These are phyloP conservation scores for Fusarium guadeloupense DNA, from an alignment of 2,329 filamentous ascomycete genomes.

Conservation along the genomic window DNA sequence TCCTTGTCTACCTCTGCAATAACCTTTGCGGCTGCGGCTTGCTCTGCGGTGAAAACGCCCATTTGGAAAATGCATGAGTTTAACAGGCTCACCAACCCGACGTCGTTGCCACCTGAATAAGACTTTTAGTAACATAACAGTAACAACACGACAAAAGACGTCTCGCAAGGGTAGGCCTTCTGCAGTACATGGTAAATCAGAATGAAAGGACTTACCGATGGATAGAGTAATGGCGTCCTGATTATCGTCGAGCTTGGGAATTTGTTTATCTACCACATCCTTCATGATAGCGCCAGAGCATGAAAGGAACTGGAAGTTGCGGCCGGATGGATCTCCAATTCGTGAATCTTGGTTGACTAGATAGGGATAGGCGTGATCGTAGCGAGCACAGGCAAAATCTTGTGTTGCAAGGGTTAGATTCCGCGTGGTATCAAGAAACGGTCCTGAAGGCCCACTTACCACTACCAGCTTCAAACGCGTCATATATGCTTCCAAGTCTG, in stretches of 20 bases:
- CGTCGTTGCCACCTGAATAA: constrained; percentile 1
- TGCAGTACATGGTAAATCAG: too few species aligned
- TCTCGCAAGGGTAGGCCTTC: too few species aligned
- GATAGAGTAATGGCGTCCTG: constrained; percentile 9
- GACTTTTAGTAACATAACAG: not conserved
- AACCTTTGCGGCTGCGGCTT: not conserved
- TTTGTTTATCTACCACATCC: constrained; percentile 2
- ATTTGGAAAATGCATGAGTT: constrained; percentile 4
- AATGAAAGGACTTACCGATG: not conserved
- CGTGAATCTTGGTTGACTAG: not conserved
- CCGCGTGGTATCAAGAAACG: not conserved
- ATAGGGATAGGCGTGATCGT: constrained; percentile 17
- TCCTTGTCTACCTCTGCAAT: not conserved
- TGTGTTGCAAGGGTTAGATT: not conserved
- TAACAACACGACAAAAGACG: not conserved
- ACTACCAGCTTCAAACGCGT: not conserved
- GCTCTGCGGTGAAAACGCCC: not conserved
- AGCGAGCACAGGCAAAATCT: not conserved
- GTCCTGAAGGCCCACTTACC: not conserved
- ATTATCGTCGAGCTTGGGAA: not conserved
- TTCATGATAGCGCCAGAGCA: constrained; percentile 11
- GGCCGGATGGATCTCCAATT: not conserved
- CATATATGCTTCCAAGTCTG: not conserved
- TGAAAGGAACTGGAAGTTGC: constrained; percentile 8
- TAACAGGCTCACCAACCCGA: not conserved